These are phyloP conservation scores for Huntiella omanensis DNA, from an alignment of 2,329 filamentous ascomycete genomes.

Conservation along the genomic window DNA sequence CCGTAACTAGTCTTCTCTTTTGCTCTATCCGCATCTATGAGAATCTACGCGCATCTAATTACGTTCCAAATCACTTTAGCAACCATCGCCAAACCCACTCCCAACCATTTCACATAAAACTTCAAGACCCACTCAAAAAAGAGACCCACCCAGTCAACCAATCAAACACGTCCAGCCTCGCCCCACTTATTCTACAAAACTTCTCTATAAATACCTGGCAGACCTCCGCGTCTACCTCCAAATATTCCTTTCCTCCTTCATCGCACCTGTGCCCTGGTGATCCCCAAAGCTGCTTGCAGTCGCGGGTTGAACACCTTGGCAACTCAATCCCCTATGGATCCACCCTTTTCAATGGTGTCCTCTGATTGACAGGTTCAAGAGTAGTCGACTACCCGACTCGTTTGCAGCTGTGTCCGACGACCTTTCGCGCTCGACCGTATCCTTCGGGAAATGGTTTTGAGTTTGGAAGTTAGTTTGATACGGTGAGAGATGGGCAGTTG, in stretches of 20 bases:
- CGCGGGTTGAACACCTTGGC: conserved; percentile 53
- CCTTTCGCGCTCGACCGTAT: neutral
- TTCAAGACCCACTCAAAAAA: conserved; percentile 5
- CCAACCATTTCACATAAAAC: neutral
- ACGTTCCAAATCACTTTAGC: neutral
- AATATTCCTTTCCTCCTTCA: conserved; percentile 22
- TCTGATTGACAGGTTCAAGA: conserved; percentile 96
- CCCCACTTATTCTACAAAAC: conserved; percentile 1
- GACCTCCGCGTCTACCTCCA: conserved; percentile 10
- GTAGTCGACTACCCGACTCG: neutral
- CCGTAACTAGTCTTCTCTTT: no score
- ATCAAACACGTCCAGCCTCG: neutral
- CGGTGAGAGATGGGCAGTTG: conserved; percentile 14
- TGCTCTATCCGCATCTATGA: neutral
- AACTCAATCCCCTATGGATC: conserved; percentile 75
- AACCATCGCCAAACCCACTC: neutral
- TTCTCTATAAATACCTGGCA: conserved; percentile 5
- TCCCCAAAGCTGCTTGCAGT: conserved; percentile 39
- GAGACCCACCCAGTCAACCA: neutral
- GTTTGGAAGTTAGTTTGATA: neutral
- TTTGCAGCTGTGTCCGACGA: neutral
- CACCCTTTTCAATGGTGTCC: conserved; percentile 58
- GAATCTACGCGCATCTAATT: neutral
- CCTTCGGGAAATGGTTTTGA: neutral
- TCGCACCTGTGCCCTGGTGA: conserved; percentile 67